phyloP scores from a whole-genome alignment of 805 yeast species.

The Yamadazyma philogaea region DNA sequence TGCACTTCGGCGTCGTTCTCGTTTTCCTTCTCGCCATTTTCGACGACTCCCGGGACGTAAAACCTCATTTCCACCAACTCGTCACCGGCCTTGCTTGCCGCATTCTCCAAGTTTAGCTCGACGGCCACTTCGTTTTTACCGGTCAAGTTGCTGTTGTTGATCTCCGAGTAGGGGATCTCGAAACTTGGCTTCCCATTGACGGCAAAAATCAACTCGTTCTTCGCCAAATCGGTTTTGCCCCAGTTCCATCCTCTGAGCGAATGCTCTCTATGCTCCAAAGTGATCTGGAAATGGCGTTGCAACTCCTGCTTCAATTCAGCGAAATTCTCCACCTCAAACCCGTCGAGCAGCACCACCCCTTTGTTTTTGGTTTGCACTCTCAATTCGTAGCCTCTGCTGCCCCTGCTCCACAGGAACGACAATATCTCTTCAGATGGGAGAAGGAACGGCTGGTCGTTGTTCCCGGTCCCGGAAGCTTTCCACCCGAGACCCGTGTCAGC shows the following conservation, averaged over 20 bases:
- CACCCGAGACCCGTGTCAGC: slow-evolving; percentile 98
- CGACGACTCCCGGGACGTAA: slow-evolving; percentile 85
- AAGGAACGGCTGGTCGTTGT: slow-evolving; percentile 61
- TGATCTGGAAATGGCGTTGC: slow-evolving; percentile 67
- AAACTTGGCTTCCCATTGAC: slow-evolving; percentile 86
- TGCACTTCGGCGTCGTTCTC: slow-evolving; percentile 40
- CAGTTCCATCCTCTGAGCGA: slow-evolving; percentile 98
- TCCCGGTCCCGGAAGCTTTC: slow-evolving; percentile 62
- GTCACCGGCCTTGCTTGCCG: slow-evolving; percentile 77
- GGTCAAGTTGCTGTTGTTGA: slow-evolving; percentile 82
- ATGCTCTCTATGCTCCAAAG: slow-evolving; percentile 83
- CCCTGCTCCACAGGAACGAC: slow-evolving; percentile 86
- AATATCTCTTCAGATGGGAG: slow-evolving; percentile 84
- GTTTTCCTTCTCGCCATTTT: slow-evolving; percentile 38
- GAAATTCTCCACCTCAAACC: slow-evolving; percentile 84
- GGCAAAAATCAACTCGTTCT: slow-evolving; percentile 84
- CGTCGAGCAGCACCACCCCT: slow-evolving; percentile 86
- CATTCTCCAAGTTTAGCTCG: slow-evolving; percentile 66
- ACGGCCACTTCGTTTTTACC: slow-evolving; percentile 92
- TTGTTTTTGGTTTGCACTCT: slow-evolving; percentile 84
- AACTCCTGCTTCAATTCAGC: slow-evolving; percentile 77
- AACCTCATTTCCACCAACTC: slow-evolving; percentile 93
- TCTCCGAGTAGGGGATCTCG: slow-evolving; percentile 80
- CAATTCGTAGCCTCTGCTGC: slow-evolving; percentile 86
- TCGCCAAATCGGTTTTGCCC: slow-evolving; percentile 91